Conservation (phyloP, 139 green algal genomes). For the Monoraphidium neglectum region DNA sequence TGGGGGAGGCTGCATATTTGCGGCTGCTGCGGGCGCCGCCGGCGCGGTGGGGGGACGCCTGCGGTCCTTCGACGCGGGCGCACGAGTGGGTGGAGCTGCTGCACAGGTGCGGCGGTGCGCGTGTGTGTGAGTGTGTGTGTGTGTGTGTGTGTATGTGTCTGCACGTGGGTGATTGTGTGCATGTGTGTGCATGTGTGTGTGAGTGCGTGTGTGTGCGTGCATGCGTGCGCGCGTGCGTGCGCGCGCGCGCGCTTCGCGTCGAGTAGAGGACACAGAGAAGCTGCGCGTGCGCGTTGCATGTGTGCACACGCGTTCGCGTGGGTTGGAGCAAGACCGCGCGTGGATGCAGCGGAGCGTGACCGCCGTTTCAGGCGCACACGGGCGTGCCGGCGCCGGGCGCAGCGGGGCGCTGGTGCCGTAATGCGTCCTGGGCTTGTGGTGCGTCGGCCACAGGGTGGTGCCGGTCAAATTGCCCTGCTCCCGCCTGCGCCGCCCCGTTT, state of each 20-base stretch:
- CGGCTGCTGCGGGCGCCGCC: background rate
- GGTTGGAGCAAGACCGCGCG: background rate
- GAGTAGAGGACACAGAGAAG: no score
- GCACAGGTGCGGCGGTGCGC: constrained; percentile 6
- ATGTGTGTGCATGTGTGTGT: background rate
- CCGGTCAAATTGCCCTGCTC: background rate
- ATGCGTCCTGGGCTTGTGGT: background rate
- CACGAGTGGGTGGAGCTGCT: constrained; percentile 23
- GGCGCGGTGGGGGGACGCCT: background rate
- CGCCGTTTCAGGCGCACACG: background rate
- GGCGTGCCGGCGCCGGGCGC: background rate
- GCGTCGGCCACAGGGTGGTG: background rate
- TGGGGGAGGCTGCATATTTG: constrained; percentile 9
- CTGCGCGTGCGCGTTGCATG: no score
- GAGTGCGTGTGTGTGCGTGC: background rate
- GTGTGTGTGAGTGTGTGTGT: background rate
- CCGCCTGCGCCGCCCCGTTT: background rate
- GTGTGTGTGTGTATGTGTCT: background rate
- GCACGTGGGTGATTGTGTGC: no score
- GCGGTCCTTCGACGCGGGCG: background rate
- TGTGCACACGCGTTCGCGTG: no score
- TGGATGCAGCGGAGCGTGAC: background rate
- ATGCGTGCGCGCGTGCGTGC: background rate
- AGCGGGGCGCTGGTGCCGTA: background rate
- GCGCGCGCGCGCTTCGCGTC: no score